Percentiles rank a stretch among this genome's conserved stretches.
These are phyloP conservation scores for Alternaria angustiovoidea DNA, from an alignment of 2,329 filamentous ascomycete species.

Conservation along the genomic window DNA sequence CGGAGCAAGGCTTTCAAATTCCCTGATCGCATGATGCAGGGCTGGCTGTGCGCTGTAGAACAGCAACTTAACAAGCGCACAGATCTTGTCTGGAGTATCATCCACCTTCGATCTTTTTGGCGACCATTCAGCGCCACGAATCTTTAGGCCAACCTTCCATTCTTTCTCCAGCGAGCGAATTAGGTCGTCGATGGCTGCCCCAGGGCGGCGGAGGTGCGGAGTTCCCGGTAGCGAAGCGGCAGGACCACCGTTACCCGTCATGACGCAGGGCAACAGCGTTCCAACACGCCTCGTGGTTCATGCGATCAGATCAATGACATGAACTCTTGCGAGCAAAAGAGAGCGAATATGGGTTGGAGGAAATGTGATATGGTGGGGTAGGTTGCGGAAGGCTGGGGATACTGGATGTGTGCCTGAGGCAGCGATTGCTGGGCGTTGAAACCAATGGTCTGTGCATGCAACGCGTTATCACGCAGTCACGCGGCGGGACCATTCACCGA, in stretches of 20 bases:
- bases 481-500: constrained; percentile 16
- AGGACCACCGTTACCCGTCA: constrained; percentile 10
- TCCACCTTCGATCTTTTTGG: constrained; percentile 20
- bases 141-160: constrained; percentile 32
- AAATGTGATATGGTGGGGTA: constrained; percentile 1
- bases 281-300: not conserved
- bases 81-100: constrained; percentile 23
- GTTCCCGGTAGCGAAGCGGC: constrained; percentile 17
- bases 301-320: not conserved
- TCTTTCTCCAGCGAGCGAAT: constrained; percentile 30
- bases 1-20: constrained; percentile 25
- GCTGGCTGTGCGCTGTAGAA: constrained; percentile 23
- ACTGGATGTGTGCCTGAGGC: constrained; percentile 30
- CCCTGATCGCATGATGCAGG: constrained; percentile 25
- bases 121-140: constrained; percentile 29
- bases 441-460: constrained; percentile 21
- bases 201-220: constrained; percentile 21
- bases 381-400: constrained; percentile 22
- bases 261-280: constrained; percentile 11
- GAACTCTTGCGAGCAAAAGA: not conserved
- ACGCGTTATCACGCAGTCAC: constrained; percentile 34
- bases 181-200: constrained; percentile 25
- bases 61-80: constrained; percentile 25
- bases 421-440: constrained; percentile 22
- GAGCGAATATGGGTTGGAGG: not conserved